These are phyloP conservation scores for Penicillium sp. DNA, from an alignment of 2,329 filamentous ascomycete species.

Conservation along the genomic window DNA sequence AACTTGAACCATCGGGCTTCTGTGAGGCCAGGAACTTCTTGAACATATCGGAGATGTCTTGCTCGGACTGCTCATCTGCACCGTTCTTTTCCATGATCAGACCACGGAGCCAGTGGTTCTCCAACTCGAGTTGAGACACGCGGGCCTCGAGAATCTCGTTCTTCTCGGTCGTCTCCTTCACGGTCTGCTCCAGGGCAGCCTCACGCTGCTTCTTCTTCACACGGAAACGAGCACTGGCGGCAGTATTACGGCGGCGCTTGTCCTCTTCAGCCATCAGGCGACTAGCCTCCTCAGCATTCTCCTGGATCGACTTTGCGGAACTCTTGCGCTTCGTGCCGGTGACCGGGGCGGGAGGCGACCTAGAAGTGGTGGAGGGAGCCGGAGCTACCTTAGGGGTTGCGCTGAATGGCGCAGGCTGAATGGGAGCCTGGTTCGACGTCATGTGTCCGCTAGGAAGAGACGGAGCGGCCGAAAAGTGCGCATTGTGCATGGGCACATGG, in stretches of 20 bases:
- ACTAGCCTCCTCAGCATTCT: constrained; percentile 65
- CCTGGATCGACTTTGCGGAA: constrained; percentile 35
- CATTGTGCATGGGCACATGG: constrained; percentile 26
- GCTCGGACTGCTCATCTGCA: constrained; percentile 44
- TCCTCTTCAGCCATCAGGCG: constrained; percentile 81
- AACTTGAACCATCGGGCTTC: constrained; percentile 30
- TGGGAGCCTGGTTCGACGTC: constrained; percentile 20
- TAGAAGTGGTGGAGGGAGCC: constrained; percentile 15
- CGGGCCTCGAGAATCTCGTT: constrained; percentile 69
- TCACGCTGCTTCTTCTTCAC: constrained; percentile 96
- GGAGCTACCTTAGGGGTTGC: constrained; percentile 16
- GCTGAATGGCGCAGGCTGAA: constrained; percentile 15
- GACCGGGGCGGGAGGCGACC: constrained; percentile 15
- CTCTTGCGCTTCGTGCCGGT: constrained; percentile 38
- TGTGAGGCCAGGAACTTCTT: constrained; percentile 40
- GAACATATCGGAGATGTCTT: constrained; percentile 41
- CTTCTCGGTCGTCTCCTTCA: constrained; percentile 80
- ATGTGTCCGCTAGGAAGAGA: constrained; percentile 19
- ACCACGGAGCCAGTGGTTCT: constrained; percentile 79
- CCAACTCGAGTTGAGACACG: constrained; percentile 70
- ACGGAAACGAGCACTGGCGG: constrained; percentile 84
- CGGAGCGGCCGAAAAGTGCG: constrained; percentile 23
- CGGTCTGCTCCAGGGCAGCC: constrained; percentile 73
- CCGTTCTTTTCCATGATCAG: constrained; percentile 75
- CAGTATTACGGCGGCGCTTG: constrained; percentile 84